A percentile compares a stretch with the other conserved stretches of the same genome.
Evolutionary conservation across 2,329 filamentous ascomycete species (phyloP).

Genomic region (Fusarium continuum): DNA sequence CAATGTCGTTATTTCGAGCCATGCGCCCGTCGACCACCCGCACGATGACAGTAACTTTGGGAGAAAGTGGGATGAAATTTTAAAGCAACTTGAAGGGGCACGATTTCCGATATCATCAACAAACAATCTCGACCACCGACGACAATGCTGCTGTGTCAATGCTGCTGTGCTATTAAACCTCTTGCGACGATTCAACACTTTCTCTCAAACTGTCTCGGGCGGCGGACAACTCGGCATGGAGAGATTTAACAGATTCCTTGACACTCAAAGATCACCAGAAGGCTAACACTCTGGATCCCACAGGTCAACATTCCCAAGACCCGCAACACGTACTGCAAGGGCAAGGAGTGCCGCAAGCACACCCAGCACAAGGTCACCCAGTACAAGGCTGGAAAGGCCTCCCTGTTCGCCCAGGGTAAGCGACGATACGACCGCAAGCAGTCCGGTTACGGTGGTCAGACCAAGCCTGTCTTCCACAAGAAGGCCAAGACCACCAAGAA

Average conservation of each 20-base stretch:
- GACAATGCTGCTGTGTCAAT: slow-evolving; percentile 1
- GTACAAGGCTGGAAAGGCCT: slow-evolving; percentile 98
- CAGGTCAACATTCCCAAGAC: slow-evolving; percentile 99
- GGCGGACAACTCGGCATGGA: slow-evolving; percentile 11
- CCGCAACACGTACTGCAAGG: slow-evolving; percentile 97
- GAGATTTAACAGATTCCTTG: slow-evolving; percentile 17
- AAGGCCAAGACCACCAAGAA: slow-evolving; percentile 99
- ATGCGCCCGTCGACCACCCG: slow-evolving; percentile 41
- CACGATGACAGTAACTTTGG: slow-evolving; percentile 46
- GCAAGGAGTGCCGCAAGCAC: slow-evolving; percentile 92
- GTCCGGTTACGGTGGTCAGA: slow-evolving; percentile 99
- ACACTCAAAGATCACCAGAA: slow-evolving; percentile 24
- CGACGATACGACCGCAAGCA: slow-evolving; percentile 99
- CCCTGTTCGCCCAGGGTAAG: slow-evolving; percentile 98
- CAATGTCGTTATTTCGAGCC: slow-evolving; percentile 20
- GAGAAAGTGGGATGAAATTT: slow-evolving; percentile 44
- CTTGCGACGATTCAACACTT: slow-evolving; percentile 4
- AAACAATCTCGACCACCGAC: slow-evolving; percentile 28
- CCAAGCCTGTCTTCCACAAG: slow-evolving; percentile 99
- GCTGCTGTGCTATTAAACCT: background rate
- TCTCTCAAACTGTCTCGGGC: slow-evolving; percentile 37
- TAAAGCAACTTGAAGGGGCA: slow-evolving; percentile 28
- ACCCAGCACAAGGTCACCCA: slow-evolving; percentile 93
- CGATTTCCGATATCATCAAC: slow-evolving; percentile 33
- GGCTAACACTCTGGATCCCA: slow-evolving; percentile 46